Percentiles rank a stretch among this genome's conserved stretches.
These are phyloP conservation scores for Clitopilus passeckerianus DNA, from an alignment of 768 basidiomycete genomes.

Conservation along the genomic window DNA sequence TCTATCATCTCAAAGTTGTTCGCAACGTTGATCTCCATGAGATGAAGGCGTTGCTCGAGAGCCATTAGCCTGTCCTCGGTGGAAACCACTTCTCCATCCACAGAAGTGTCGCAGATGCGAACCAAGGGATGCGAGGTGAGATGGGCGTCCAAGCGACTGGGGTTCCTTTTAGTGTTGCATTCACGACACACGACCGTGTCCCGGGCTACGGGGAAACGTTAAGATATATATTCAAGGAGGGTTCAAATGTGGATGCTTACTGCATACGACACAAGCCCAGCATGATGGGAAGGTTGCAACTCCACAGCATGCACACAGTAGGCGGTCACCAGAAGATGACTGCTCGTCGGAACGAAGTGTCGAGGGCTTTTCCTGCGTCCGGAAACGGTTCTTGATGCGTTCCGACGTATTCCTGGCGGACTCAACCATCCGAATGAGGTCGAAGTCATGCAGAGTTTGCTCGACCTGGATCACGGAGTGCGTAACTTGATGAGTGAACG, in stretches of 20 bases:
- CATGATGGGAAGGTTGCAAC: slow-evolving; percentile 12
- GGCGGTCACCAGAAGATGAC: background rate
- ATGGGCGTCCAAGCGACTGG: slow-evolving; percentile 7
- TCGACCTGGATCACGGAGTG: slow-evolving; percentile 26
- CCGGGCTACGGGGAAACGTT: slow-evolving; percentile 13
- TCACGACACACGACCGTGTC: slow-evolving; percentile 27
- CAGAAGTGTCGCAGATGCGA: slow-evolving; percentile 17
- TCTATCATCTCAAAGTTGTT: slow-evolving; percentile 20
- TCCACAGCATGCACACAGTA: slow-evolving; percentile 11
- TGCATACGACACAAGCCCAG: slow-evolving; percentile 16
- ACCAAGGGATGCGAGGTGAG: slow-evolving; percentile 20
- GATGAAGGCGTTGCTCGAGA: slow-evolving; percentile 23
- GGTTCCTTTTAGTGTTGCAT: slow-evolving; percentile 17
- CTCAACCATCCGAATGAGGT: slow-evolving; percentile 21
- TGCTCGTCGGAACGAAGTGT: slow-evolving; percentile 1
- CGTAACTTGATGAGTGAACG: slow-evolving; percentile 24
- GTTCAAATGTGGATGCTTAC: background rate
- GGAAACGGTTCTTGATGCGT: slow-evolving; percentile 20
- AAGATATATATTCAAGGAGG: background rate
- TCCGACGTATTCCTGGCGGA: slow-evolving; percentile 17
- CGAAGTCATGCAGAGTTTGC: slow-evolving; percentile 25
- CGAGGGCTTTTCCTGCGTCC: slow-evolving; percentile 14
- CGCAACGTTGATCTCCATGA: slow-evolving; percentile 21
- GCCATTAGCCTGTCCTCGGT: slow-evolving; percentile 20
- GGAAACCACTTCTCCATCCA: slow-evolving; percentile 13